Evolutionary conservation across 257 asterid species (phyloP), one percentile per base, ranked within the genome.

Genomic region (Solanum verrucosum): DNA sequence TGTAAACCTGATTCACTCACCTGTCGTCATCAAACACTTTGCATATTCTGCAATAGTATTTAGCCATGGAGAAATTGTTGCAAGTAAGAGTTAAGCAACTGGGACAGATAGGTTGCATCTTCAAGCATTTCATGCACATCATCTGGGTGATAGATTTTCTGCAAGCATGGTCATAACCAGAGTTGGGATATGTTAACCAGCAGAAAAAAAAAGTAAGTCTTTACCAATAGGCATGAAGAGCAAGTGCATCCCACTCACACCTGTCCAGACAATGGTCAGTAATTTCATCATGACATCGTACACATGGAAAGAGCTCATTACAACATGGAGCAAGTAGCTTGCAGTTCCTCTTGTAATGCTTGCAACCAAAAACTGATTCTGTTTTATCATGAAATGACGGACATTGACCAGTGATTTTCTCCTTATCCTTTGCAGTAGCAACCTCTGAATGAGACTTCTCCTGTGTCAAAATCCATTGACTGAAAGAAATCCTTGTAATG

Each of bases 41-140:
- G 94, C 99, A 96, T 71, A 95, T 95, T 85, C 74, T 65, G 96
- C 99, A 96, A 67, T 91, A 96, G 93, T 95, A 93, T 88, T 88
- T 95, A 49, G 94, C 98, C 98, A 96, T 96, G 88, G 94, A 93
- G 90, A 94, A 95, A 89, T 92, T 94, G 73, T 87, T 74, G 90
- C 99, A 96, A 79, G 94, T 87, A 79, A 40, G 88, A 40, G 89
- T 91, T 33, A 88, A 89, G 87, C 99, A 96, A 83, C 35, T 91
- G 49, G 94, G 91, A 79, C 95, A 93, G 52, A 95, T 89, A 68
- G 93, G 93, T 91, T 95, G 99, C 88, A 94, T 89, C 40, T 90
- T 87, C 90, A 95, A 89, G 92, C 99, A 96, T 91, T 91, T 92
- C 99, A 95, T 96, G 94, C 99, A 96, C 95, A 95, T 91, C 95